phyloP scores from a whole-genome alignment of 2,329 filamentous ascomycete genomes.

The Aureobasidium lini region DNA sequence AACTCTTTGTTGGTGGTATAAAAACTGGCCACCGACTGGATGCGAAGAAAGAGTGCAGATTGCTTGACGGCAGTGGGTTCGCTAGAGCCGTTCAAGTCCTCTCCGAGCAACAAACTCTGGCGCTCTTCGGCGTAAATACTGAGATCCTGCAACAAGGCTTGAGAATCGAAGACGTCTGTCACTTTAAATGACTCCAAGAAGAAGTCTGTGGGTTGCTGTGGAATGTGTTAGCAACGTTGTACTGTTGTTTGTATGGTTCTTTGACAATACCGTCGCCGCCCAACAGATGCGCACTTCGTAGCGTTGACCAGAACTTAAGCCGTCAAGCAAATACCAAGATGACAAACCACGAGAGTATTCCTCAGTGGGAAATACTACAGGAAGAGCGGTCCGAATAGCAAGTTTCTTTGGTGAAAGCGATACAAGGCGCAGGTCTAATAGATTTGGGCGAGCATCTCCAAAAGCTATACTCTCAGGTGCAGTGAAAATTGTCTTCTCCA shows the following conservation, averaged over 20 bases:
- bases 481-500: conserved; percentile 85
- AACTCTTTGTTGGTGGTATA: conserved; percentile 65
- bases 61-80: not conserved
- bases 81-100: not conserved
- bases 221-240: conserved; percentile 4
- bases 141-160: conserved; percentile 25
- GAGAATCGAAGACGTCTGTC: conserved; percentile 46
- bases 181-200: conserved; percentile 58
- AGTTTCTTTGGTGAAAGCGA: conserved; percentile 52
- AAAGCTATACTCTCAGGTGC: conserved; percentile 55
- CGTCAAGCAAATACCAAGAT: conserved; percentile 73
- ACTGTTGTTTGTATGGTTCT: not conserved
- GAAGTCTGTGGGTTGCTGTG: conserved; percentile 80
- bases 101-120: not conserved
- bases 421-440: conserved; percentile 56
- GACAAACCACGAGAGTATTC: conserved; percentile 49
- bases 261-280: conserved; percentile 73
- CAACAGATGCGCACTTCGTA: conserved; percentile 94
- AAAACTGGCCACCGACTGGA: conserved; percentile 76
- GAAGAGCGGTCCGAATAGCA: conserved; percentile 56
- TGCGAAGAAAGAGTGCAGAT: conserved; percentile 56
- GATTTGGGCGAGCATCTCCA: conserved; percentile 47
- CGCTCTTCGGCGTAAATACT: conserved; percentile 23
- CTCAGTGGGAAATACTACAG: conserved; percentile 58
- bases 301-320: conserved; percentile 61